phyloP scores from a whole-genome alignment of 2,329 filamentous ascomycete species.

The Monilinia vaccinii-corymbosi region DNA sequence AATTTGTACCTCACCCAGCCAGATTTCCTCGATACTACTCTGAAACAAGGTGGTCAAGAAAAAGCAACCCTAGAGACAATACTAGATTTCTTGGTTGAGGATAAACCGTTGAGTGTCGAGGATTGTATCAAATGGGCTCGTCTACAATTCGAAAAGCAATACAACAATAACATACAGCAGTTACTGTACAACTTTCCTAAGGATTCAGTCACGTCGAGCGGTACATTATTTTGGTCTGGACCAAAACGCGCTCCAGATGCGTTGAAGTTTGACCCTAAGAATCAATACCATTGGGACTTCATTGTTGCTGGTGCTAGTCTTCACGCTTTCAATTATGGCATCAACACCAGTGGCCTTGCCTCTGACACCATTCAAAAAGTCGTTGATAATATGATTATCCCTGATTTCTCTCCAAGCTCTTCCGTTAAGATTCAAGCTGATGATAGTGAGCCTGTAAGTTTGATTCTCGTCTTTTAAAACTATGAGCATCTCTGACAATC shows the following conservation, averaged over 20 bases:
- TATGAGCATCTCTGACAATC: slow-evolving; percentile 20
- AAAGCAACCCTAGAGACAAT: slow-evolving; percentile 88
- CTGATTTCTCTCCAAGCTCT: slow-evolving; percentile 85
- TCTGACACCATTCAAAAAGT: slow-evolving; percentile 69
- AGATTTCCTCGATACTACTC: slow-evolving; percentile 75
- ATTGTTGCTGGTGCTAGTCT: slow-evolving; percentile 82
- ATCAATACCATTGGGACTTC: slow-evolving; percentile 81
- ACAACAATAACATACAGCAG: slow-evolving; percentile 93
- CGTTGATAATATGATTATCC: slow-evolving; percentile 86
- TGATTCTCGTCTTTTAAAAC: background rate
- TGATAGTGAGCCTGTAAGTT: slow-evolving; percentile 74
- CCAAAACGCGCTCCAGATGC: slow-evolving; percentile 93
- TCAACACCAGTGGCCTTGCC: slow-evolving; percentile 70
- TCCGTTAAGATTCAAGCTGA: slow-evolving; percentile 94
- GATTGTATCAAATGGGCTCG: slow-evolving; percentile 96
- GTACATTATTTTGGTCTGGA: slow-evolving; percentile 94
- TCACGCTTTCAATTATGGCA: slow-evolving; percentile 96
- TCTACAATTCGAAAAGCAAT: slow-evolving; percentile 89
- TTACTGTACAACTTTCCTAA: slow-evolving; percentile 96
- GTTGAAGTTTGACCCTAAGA: slow-evolving; percentile 77
- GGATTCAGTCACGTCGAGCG: slow-evolving; percentile 78
- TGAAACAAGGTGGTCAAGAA: slow-evolving; percentile 92
- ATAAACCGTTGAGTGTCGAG: slow-evolving; percentile 86
- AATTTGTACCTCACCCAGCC: slow-evolving; percentile 90
- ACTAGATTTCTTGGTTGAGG: slow-evolving; percentile 80